phyloP scores from a whole-genome alignment of 805 yeast genomes.

The Metschnikowia henanensis region DNA sequence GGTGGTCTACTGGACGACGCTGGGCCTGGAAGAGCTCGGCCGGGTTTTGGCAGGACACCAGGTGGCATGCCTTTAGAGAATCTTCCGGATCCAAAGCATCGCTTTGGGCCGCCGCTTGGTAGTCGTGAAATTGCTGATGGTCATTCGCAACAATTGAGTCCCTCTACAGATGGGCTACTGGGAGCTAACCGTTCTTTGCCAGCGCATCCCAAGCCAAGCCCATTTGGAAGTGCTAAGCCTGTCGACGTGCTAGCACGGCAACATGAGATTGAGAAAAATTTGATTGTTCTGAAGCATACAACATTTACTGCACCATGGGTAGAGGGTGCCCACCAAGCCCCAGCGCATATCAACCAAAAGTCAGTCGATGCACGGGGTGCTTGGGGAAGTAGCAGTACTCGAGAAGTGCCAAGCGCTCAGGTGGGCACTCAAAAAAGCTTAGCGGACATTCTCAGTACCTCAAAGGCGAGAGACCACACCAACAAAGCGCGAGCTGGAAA shows the following conservation, averaged over 20 bases:
- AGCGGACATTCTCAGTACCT: slow-evolving; percentile 38
- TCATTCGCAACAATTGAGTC: background rate
- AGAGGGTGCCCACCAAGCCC: background rate
- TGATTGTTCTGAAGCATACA: slow-evolving; percentile 27
- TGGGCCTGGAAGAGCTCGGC: slow-evolving; percentile 7
- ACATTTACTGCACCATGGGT: slow-evolving; percentile 28
- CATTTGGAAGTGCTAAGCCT: slow-evolving; percentile 86
- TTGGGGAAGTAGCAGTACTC: too few relatives aligned
- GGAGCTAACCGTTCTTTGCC: background rate
- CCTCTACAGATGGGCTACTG: background rate
- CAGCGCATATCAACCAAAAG: background rate
- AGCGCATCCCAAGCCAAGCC: slow-evolving; percentile 48
- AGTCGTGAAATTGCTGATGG: slow-evolving; percentile 3
- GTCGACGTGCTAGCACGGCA: slow-evolving; percentile 72
- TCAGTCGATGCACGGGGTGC: background rate
- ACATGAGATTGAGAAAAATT: slow-evolving; percentile 53
- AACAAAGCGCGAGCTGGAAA: slow-evolving; percentile 19
- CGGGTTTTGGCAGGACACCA: slow-evolving; percentile 10
- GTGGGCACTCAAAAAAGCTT: slow-evolving; percentile 31
- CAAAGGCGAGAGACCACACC: slow-evolving; percentile 17
- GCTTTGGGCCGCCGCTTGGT: slow-evolving; percentile 10
- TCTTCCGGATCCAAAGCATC: slow-evolving; percentile 6
- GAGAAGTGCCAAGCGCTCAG: background rate
- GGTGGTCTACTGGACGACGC: slow-evolving; percentile 11
- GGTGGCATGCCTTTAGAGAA: slow-evolving; percentile 19